Percentiles rank a stretch among this genome's conserved stretches.
Conservation (phyloP, 129 eudicot species). For the Chrysanthemum lavandulifolium region DNA sequence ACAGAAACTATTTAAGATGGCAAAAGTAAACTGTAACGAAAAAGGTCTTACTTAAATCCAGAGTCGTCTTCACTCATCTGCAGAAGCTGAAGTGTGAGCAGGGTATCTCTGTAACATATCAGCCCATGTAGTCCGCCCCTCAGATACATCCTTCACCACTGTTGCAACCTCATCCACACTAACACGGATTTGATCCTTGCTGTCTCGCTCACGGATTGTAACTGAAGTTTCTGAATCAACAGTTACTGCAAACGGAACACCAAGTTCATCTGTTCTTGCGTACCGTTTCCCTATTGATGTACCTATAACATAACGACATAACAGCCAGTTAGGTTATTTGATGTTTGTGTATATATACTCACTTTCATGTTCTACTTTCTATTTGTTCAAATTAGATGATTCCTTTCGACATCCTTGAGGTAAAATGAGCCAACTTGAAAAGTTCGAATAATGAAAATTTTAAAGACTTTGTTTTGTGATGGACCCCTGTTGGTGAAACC, state of each 20-base stretch:
- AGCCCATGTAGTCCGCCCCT: constrained; percentile 56
- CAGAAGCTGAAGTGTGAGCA: constrained; percentile 40
- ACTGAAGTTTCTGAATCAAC: constrained; percentile 62
- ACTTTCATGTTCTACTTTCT: not conserved
- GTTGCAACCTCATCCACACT: constrained; percentile 58
- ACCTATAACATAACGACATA: constrained; percentile 35
- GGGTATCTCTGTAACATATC: constrained; percentile 46
- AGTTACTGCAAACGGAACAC: constrained; percentile 71
- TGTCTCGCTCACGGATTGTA: constrained; percentile 64
- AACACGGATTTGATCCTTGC: constrained; percentile 68
- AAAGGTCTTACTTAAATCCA: not conserved
- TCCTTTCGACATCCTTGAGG: too few relatives aligned
- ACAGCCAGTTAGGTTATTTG: not conserved
- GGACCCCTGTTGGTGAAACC: too few relatives aligned
- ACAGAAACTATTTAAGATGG: not conserved
- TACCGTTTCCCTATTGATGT: constrained; percentile 75
- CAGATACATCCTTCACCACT: constrained; percentile 54
- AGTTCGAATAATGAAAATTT: too few relatives aligned
- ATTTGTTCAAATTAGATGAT: too few relatives aligned
- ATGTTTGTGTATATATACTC: not conserved
- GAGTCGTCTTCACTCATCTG: constrained; percentile 38
- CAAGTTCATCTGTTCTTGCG: constrained; percentile 76
- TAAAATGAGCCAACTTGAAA: too few relatives aligned
- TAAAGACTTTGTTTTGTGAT: too few relatives aligned
- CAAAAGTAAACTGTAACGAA: not conserved